Percentiles rank a stretch among this genome's conserved stretches.
These are phyloP conservation scores for Priceomyces melissophilus DNA, from an alignment of 805 yeast genomes.

Conservation along the genomic window DNA sequence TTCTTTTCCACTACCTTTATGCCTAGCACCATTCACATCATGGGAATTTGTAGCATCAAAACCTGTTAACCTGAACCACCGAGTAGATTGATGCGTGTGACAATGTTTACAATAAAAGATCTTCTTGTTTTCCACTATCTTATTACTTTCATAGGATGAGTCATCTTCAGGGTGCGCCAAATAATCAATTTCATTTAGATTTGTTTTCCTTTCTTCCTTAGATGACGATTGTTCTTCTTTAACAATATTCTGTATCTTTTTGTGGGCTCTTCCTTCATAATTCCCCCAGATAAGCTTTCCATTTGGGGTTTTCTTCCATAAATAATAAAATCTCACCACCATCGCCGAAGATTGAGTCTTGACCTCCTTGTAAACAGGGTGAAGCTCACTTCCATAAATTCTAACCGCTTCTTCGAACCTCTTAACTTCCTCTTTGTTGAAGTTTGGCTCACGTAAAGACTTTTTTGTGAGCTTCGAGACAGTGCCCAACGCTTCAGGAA, in stretches of 20 bases:
- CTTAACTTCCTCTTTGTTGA: conserved; percentile 57
- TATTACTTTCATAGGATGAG: conserved; percentile 61
- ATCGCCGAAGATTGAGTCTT: conserved; percentile 68
- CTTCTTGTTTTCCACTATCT: conserved; percentile 37
- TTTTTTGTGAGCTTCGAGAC: conserved; percentile 52
- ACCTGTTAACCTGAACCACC: conserved; percentile 76
- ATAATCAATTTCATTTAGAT: conserved; percentile 30
- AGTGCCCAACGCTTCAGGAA: conserved; percentile 43
- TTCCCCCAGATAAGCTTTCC: conserved; percentile 84
- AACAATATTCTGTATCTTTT: conserved; percentile 41
- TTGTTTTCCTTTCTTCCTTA: conserved; percentile 10
- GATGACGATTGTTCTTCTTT: conserved; percentile 10
- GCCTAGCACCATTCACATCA: conserved; percentile 10
- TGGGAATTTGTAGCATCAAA: conserved; percentile 37
- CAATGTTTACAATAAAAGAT: conserved; percentile 72
- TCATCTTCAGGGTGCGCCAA: conserved; percentile 69
- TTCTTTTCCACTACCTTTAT: conserved; percentile 14
- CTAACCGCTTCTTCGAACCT: conserved; percentile 74
- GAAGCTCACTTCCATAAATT: conserved; percentile 73
- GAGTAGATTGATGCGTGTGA: conserved; percentile 46
- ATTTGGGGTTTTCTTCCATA: conserved; percentile 83
- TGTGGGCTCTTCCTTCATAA: conserved; percentile 65
- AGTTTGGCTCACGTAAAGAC: conserved; percentile 71
- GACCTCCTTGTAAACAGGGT: conserved; percentile 70
- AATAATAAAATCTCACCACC: conserved; percentile 82